Evolutionary conservation across 1,139 yeast genomes (phyloP), one percentile per base, ranked within the genome.

Genomic region (Eremothecium cymbalariae): DNA sequence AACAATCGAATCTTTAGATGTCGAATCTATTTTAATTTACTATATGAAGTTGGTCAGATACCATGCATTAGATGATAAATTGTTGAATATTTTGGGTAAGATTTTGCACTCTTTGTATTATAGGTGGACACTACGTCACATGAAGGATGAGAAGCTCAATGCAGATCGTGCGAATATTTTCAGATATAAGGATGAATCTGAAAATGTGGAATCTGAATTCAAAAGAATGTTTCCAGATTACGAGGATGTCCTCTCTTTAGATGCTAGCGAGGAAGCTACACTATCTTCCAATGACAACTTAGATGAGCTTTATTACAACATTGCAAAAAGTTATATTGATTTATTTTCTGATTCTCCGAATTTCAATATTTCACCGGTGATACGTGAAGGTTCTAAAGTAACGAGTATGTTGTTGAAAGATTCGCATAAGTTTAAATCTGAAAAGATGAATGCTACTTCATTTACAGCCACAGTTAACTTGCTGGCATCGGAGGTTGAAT

Each of bases 141-240:
- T 80, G 54, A 74, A 76, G 43, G 67, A 69, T 34, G 85, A 82
- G 44, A 78, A 81, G 46, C 72, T 70, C 26, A 74, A 68, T 8
- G 70, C 72, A 8, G 73, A 72, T 38, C 71, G 74, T 32, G 73
- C 74, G 1, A 75, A 79, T 17, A 63, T 82, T 31, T 82, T 72
- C 57, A 77, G 70, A 50, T 83, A 71, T 53, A 60, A 62, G 33
- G 70, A 80, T 41, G 70, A 74, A 2, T 72, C 74, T 4, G 70
- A 67, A 22, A 84, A 81, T 45, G 41, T 37, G 22, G 59, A 53
- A 32, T 42, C 45, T 4, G 96, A 86, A 37, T 84, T 88, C 59
- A 71, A 64, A 50, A 55, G 57, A 18, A 58, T 88, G 60, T 90
- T 90, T 68, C 97, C 97, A 0, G 95, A 85, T 51, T 85, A 74